These are phyloP conservation scores for Rhizoctonia solani DNA, from an alignment of 1,284 basidiomycete species.

Conservation along the genomic window DNA sequence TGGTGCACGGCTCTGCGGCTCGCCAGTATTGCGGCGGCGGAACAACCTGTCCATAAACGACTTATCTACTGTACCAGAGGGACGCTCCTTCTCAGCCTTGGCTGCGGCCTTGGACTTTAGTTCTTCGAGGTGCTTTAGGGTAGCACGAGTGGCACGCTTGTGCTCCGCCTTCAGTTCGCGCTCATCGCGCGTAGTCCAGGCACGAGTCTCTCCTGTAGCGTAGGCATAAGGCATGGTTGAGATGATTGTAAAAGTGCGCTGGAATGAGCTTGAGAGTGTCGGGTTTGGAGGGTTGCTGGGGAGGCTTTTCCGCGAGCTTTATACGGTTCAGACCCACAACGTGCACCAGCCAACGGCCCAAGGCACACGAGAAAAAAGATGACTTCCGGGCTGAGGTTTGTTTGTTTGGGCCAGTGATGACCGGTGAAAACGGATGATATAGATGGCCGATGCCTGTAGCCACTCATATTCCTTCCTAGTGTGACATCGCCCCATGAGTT, in stretches of 20 bases:
- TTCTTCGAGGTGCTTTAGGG: background rate
- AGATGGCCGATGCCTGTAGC: too few species aligned
- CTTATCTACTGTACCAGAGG: background rate
- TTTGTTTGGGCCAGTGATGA: too few species aligned
- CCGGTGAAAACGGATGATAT: too few species aligned
- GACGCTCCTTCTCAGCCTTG: background rate
- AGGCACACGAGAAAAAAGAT: too few species aligned
- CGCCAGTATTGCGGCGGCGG: background rate
- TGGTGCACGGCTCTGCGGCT: too few species aligned
- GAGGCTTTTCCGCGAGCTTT: too few species aligned
- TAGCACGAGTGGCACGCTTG: constrained; percentile 13
- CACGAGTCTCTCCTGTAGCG: background rate
- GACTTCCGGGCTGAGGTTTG: too few species aligned
- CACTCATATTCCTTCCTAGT: too few species aligned
- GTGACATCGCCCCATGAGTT: too few species aligned
- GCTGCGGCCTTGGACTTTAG: background rate
- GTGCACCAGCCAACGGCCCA: too few species aligned
- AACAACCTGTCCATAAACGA: constrained; percentile 6
- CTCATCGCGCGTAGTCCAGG: constrained; percentile 18
- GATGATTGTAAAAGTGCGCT: background rate
- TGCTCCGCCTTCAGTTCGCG: constrained; percentile 13
- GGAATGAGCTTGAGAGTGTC: background rate
- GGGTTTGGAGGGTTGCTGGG: background rate
- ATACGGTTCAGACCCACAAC: too few species aligned
- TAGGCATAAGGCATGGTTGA: background rate